Conservation (phyloP, 2,329 filamentous ascomycete genomes). For the Penicillium sp. region DNA sequence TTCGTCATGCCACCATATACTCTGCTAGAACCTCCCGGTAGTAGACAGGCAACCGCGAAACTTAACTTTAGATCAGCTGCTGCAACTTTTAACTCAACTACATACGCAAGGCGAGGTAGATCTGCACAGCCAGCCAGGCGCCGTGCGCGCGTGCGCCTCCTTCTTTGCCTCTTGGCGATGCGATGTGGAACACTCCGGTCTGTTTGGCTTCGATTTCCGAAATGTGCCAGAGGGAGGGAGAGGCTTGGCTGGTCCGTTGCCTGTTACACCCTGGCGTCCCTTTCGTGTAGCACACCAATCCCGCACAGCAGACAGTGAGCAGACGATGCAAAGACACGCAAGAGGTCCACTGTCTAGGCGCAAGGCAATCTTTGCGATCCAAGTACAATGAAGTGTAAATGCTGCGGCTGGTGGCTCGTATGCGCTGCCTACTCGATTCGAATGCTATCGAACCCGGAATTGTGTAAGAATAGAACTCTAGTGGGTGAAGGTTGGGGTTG, state of each 20-base stretch:
- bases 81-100: neutral
- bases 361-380: neutral
- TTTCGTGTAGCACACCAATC: neutral
- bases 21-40: neutral
- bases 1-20: neutral
- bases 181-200: neutral
- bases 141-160: neutral
- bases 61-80: neutral
- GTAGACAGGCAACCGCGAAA: neutral
- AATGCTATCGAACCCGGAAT: neutral
- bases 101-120: neutral
- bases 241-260: slow-evolving; percentile 7
- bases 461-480: neutral
- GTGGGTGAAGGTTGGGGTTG: neutral
- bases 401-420: neutral
- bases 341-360: neutral
- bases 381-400: neutral
- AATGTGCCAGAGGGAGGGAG: neutral
- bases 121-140: neutral
- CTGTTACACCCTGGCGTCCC: slow-evolving; percentile 1
- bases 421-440: neutral
- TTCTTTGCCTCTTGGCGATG: neutral
- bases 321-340: neutral
- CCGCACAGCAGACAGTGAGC: neutral
- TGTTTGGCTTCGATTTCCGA: neutral